Conservation (phyloP, 306 rosid species). For the Bauhinia variegata region DNA sequence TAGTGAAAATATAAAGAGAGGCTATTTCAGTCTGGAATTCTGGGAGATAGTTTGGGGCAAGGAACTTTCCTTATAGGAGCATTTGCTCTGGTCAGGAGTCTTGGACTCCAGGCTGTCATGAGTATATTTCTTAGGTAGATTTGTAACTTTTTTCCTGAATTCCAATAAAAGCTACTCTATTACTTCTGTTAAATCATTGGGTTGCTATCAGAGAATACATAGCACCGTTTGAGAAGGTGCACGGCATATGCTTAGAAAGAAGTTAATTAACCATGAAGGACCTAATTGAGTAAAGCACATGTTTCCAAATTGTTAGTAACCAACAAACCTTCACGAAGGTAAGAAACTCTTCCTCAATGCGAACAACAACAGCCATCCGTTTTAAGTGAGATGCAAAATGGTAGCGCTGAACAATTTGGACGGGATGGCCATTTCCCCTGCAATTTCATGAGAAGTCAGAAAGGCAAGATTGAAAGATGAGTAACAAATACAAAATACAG, state of each 20-base stretch:
- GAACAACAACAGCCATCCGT: conserved; percentile 97
- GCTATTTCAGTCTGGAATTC: no score
- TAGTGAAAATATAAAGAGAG: no score
- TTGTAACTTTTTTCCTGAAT: no score
- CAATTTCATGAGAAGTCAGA: conserved; percentile 27
- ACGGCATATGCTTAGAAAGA: conserved; percentile 8
- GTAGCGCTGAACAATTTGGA: conserved; percentile 94
- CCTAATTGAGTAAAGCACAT: conserved; percentile 24
- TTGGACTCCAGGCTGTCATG: no score
- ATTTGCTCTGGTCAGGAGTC: no score
- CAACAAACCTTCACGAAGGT: conserved; percentile 88
- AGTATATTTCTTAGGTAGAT: no score
- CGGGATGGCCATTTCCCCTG: conserved; percentile 88
- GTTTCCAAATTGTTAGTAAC: conserved; percentile 25
- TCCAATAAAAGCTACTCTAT: no score
- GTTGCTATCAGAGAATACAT: no score
- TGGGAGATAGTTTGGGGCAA: no score
- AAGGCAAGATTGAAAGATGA: conserved; percentile 10
- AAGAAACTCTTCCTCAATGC: conserved; percentile 84
- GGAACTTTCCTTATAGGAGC: no score
- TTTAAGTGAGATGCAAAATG: conserved; percentile 95
- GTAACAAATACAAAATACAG: background rate
- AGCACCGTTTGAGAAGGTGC: background rate
- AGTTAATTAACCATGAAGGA: conserved; percentile 22
- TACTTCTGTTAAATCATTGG: no score